phyloP scores from a whole-genome alignment of 75 land plant genomes.

The Cunninghamia lanceolata region DNA sequence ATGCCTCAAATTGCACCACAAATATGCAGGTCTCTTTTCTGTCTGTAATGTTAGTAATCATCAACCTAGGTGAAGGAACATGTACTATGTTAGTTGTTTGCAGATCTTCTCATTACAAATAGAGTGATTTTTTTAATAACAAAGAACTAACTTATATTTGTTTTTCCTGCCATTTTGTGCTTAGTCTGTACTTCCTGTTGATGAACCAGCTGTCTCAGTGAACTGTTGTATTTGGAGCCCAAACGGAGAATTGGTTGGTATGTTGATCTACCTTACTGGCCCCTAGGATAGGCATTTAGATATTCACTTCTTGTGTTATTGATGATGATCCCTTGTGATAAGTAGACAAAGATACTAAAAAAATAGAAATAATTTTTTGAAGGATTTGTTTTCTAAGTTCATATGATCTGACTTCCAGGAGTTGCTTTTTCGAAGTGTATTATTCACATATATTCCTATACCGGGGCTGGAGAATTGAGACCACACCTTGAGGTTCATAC shows the following conservation, averaged over 20 bases:
- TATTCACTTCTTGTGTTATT: neutral
- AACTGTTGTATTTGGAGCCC: constrained; percentile 15
- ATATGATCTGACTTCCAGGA: constrained; percentile 32
- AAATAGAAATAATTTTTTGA: neutral
- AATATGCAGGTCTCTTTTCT: constrained; percentile 11
- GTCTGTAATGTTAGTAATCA: constrained; percentile 16
- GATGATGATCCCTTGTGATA: neutral
- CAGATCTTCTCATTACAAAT: too few relatives aligned
- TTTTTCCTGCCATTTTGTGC: neutral
- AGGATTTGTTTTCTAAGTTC: neutral
- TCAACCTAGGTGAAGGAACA: neutral
- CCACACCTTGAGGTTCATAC: constrained; percentile 61
- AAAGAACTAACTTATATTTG: too few relatives aligned
- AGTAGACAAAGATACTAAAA: neutral
- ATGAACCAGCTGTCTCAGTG: constrained; percentile 18
- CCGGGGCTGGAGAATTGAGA: constrained; percentile 41
- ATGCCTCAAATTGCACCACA: neutral
- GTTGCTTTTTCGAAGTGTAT: constrained; percentile 75
- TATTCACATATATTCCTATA: constrained; percentile 66
- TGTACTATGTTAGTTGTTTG: too few relatives aligned
- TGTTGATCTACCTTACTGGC: too few relatives aligned
- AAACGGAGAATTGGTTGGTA: too few relatives aligned
- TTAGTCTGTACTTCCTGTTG: constrained; percentile 13
- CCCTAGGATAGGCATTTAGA: neutral
- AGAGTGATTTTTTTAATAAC: too few relatives aligned